Percentiles rank a stretch among this genome's conserved stretches.
Conservation (phyloP, 345 rosid species). For the Lepidium didymum region DNA sequence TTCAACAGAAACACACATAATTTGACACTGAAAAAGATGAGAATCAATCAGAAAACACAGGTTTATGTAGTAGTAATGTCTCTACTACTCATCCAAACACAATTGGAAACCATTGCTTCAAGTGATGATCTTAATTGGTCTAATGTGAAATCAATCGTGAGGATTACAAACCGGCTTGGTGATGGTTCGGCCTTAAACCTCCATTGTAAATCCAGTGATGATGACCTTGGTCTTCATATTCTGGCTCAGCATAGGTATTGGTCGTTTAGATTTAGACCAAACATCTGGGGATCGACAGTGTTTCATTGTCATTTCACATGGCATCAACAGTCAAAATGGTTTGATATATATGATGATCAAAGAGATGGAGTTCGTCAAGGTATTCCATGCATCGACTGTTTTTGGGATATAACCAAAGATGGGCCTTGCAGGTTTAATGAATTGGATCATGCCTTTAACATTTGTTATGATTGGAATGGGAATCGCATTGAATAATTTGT, state of each 20-base stretch:
- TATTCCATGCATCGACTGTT: conserved; percentile 13
- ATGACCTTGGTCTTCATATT: conserved; percentile 5
- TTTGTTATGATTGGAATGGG: conserved; percentile 22
- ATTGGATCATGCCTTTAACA: background rate
- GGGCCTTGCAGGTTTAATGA: conserved; percentile 14
- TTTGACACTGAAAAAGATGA: background rate
- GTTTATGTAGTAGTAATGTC: background rate
- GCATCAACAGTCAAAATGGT: background rate
- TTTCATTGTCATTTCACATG: conserved; percentile 20
- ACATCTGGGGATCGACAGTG: background rate
- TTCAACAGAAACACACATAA: background rate
- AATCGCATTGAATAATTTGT: background rate
- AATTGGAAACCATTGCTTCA: background rate
- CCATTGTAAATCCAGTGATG: conserved; percentile 17
- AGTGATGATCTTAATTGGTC: background rate
- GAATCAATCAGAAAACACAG: conserved; percentile 1
- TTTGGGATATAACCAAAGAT: conserved; percentile 17
- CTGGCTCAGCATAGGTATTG: background rate
- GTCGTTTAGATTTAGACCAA: conserved; percentile 14
- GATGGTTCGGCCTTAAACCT: conserved; percentile 8
- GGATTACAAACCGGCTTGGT: conserved; percentile 17
- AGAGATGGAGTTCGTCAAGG: conserved; percentile 8
- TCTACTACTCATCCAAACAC: conserved; percentile 11
- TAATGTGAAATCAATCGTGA: background rate
- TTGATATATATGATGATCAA: conserved; percentile 16